These are phyloP conservation scores for Iris macrosiphon DNA, from an alignment of 106 monocot species.

Conservation along the genomic window DNA sequence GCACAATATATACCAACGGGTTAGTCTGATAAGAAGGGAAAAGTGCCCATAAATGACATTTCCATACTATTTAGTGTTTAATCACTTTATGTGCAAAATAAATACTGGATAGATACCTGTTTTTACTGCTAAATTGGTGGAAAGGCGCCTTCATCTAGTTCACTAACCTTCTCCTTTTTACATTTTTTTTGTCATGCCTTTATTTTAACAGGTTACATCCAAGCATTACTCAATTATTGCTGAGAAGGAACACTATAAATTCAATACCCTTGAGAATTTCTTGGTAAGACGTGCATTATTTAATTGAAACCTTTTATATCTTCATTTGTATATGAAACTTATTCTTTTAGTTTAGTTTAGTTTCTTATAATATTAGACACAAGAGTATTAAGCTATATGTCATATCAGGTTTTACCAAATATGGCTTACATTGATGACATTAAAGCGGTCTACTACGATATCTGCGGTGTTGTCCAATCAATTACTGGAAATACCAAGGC, in stretches of 20 bases:
- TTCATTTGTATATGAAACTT: background rate
- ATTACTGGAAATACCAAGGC: slow-evolving; percentile 44
- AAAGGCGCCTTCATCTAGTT: too few relatives aligned
- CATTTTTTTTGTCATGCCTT: background rate
- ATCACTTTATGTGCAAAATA: too few relatives aligned
- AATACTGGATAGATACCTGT: too few relatives aligned
- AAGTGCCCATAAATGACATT: too few relatives aligned
- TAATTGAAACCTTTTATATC: background rate
- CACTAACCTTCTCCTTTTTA: too few relatives aligned
- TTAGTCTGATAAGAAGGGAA: too few relatives aligned
- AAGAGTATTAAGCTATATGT: too few relatives aligned
- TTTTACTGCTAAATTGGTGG: too few relatives aligned
- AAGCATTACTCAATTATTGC: slow-evolving; percentile 66
- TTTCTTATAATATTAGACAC: too few relatives aligned
- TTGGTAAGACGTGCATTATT: slow-evolving; percentile 44
- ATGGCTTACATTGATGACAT: slow-evolving; percentile 79
- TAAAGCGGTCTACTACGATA: slow-evolving; percentile 65
- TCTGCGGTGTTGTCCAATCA: slow-evolving; percentile 71
- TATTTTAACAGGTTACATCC: slow-evolving; percentile 69
- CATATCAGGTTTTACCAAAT: slow-evolving; percentile 77
- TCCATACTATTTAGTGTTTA: too few relatives aligned
- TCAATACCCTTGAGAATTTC: slow-evolving; percentile 66
- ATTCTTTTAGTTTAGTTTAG: background rate
- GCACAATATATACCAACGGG: too few relatives aligned
- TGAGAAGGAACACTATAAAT: slow-evolving; percentile 78